phyloP scores from a whole-genome alignment of 345 rosid genomes.

The Dovyalis caffra region DNA sequence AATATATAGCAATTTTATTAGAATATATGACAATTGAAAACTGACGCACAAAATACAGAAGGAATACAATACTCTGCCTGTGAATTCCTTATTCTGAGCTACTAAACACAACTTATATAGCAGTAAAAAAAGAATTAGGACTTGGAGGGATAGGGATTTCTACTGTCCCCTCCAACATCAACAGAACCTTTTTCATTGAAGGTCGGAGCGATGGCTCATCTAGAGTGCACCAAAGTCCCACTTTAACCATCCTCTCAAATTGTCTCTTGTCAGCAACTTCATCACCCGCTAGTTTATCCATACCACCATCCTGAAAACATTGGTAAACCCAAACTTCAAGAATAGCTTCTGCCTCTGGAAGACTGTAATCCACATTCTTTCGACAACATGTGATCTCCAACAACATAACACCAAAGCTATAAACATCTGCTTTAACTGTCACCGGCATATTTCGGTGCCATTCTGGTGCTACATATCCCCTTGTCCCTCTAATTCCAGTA shows the following conservation, averaged over 20 bases:
- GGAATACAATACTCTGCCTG: too few relatives aligned
- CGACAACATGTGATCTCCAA: conserved; percentile 25
- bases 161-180: conserved; percentile 26
- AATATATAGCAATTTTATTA: too few relatives aligned
- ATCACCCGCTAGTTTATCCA: neutral
- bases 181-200: conserved; percentile 28
- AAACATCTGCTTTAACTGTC: conserved; percentile 35
- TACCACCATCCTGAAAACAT: conserved; percentile 12
- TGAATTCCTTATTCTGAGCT: too few relatives aligned
- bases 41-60: too few relatives aligned
- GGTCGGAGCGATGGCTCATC: conserved; percentile 24
- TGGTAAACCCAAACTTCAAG: conserved; percentile 27
- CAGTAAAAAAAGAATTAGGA: conserved; percentile 15
- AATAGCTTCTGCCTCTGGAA: conserved; percentile 12
- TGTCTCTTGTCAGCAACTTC: conserved; percentile 22
- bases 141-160: conserved; percentile 23
- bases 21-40: too few relatives aligned
- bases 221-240: conserved; percentile 26
- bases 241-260: conserved; percentile 15
- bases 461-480: conserved; percentile 32
- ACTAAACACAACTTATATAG: neutral
- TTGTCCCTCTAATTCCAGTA: conserved; percentile 25
- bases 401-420: conserved; percentile 35
- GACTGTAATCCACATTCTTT: neutral
- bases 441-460: conserved; percentile 31